A percentile compares a stretch with the other conserved stretches of the same genome.
Conservation (phyloP, 78 protist species). For the Polysphondylium violaceum region DNA sequence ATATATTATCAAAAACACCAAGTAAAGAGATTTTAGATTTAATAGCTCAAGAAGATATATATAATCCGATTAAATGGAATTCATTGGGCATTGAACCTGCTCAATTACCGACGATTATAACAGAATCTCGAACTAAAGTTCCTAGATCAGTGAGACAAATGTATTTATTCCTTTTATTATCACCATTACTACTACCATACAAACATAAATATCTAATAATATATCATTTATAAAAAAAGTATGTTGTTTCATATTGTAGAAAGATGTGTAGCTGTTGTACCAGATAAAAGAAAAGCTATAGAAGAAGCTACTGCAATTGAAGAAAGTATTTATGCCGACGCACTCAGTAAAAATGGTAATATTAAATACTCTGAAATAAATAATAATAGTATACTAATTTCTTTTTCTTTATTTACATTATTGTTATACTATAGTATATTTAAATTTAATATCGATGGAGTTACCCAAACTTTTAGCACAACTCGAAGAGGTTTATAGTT, state of each 20-base stretch:
- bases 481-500: background rate
- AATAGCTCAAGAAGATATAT: slow-evolving; percentile 14
- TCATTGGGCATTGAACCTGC: slow-evolving; percentile 4
- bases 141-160: slow-evolving; percentile 39
- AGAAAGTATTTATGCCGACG: slow-evolving; percentile 20
- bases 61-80: slow-evolving; percentile 18
- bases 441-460: slow-evolving; percentile 26
- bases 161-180: background rate
- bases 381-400: background rate
- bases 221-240: background rate
- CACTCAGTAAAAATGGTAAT: slow-evolving; percentile 30
- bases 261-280: slow-evolving; percentile 1
- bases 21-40: slow-evolving; percentile 13
- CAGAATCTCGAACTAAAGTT: slow-evolving; percentile 18
- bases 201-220: background rate
- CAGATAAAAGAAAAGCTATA: slow-evolving; percentile 17
- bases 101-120: background rate
- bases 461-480: slow-evolving; percentile 5
- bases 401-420: background rate
- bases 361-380: background rate
- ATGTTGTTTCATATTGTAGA: slow-evolving; percentile 29
- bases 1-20: slow-evolving; percentile 22
- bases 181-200: background rate
- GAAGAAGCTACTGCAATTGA: slow-evolving; percentile 6
- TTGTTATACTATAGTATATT: slow-evolving; percentile 9